Percentiles rank a stretch among this genome's conserved stretches.
Evolutionary conservation across 257 asterid genomes (phyloP).

Genomic region (Henckelia pumila): DNA sequence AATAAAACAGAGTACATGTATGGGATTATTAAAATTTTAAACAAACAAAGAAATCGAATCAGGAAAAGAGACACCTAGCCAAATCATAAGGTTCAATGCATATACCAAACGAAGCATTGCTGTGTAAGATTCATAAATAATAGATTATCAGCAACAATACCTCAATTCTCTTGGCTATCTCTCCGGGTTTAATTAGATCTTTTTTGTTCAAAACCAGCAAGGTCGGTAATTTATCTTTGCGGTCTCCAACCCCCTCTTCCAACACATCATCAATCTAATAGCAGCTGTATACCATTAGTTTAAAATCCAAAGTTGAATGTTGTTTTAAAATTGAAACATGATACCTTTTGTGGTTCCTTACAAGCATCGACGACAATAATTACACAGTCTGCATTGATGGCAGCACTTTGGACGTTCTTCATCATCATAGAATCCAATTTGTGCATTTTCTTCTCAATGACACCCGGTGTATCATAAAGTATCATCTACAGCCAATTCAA

Average conservation of each 20-base stretch:
- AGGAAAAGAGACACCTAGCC: constrained; percentile 1
- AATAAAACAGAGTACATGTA: too few relatives aligned
- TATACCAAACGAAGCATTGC: background rate
- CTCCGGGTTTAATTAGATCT: constrained; percentile 96
- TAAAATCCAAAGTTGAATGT: constrained; percentile 4
- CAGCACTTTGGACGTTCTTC: constrained; percentile 91
- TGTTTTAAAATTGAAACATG: background rate
- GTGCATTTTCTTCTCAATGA: constrained; percentile 96
- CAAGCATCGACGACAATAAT: constrained; percentile 87
- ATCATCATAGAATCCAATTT: constrained; percentile 94
- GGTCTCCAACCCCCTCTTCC: constrained; percentile 72
- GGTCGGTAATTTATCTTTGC: constrained; percentile 59
- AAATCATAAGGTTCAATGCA: constrained; percentile 7
- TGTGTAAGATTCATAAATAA: background rate
- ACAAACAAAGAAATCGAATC: background rate
- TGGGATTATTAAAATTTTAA: too few relatives aligned
- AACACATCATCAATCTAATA: constrained; percentile 79
- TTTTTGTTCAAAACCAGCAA: constrained; percentile 88
- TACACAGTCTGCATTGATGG: constrained; percentile 86
- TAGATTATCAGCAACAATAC: constrained; percentile 29
- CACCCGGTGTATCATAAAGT: constrained; percentile 97
- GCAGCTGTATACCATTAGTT: constrained; percentile 15
- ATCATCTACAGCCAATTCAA: constrained; percentile 63
- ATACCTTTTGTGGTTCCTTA: constrained; percentile 79
- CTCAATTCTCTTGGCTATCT: constrained; percentile 93